A percentile compares a stretch with the other conserved stretches of the same genome.
Evolutionary conservation across 768 basidiomycete species (phyloP).

Genomic region (Russula lepida): DNA sequence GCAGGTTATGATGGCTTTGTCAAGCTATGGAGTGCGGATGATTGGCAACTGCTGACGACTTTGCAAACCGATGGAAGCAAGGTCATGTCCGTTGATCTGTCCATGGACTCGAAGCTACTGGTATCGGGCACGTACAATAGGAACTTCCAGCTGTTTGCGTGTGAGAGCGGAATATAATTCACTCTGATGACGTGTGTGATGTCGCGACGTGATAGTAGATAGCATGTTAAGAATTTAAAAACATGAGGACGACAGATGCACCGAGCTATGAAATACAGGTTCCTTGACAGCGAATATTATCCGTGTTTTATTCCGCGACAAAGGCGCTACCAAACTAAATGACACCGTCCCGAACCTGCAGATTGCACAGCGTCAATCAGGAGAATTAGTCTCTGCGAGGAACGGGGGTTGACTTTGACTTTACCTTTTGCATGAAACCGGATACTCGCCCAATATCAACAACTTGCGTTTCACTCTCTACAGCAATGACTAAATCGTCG

Average conservation of each 20-base stretch:
- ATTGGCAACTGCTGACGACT: constrained; percentile 88
- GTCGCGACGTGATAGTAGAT: not conserved
- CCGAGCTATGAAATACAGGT: constrained; percentile 14
- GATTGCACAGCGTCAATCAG: not conserved
- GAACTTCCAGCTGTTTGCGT: constrained; percentile 88
- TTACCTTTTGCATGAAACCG: constrained; percentile 85
- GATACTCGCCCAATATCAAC: constrained; percentile 81
- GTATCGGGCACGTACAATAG: constrained; percentile 90
- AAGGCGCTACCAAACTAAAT: constrained; percentile 32
- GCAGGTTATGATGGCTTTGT: constrained; percentile 93
- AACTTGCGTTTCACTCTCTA: constrained; percentile 79
- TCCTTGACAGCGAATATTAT: constrained; percentile 3
- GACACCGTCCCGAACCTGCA: constrained; percentile 53
- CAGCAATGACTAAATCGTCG: constrained; percentile 74
- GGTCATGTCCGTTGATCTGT: constrained; percentile 96
- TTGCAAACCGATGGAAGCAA: constrained; percentile 94
- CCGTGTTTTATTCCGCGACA: not conserved
- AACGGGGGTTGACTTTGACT: constrained; percentile 19
- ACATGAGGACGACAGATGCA: constrained; percentile 15
- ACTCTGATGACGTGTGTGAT: not conserved
- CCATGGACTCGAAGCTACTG: constrained; percentile 71
- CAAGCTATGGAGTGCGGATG: constrained; percentile 95
- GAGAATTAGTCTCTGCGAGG: not conserved
- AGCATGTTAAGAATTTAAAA: constrained; percentile 17
- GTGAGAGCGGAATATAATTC: constrained; percentile 31